Percentiles rank a stretch among this genome's conserved stretches.
Conservation (phyloP, 345 rosid genomes). For the Anacardium occidentale region DNA sequence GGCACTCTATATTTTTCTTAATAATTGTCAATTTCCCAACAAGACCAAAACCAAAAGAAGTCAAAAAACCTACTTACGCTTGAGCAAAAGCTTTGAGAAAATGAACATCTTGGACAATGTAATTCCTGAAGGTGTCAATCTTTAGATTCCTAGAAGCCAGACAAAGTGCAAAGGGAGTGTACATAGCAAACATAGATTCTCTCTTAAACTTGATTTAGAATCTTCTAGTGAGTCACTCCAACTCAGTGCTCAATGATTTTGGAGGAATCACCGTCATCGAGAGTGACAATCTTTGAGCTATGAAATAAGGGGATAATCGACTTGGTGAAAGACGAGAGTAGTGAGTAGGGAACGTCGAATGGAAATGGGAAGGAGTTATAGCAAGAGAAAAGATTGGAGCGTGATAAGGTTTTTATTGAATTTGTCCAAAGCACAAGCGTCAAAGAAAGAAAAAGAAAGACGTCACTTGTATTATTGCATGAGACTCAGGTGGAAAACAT, state of each 20-base stretch:
- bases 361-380: slow-evolving; percentile 21
- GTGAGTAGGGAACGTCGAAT: slow-evolving; percentile 22
- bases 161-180: slow-evolving; percentile 68
- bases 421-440: slow-evolving; percentile 40
- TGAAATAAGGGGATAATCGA: slow-evolving; percentile 11
- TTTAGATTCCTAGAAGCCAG: slow-evolving; percentile 81
- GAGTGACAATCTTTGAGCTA: slow-evolving; percentile 35
- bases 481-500: background rate
- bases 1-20: too few species aligned
- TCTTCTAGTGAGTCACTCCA: slow-evolving; percentile 57
- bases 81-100: slow-evolving; percentile 86
- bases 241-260: slow-evolving; percentile 19
- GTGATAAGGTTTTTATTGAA: slow-evolving; percentile 29
- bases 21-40: too few species aligned
- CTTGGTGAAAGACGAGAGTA: slow-evolving; percentile 16
- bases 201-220: slow-evolving; percentile 71
- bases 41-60: background rate
- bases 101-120: slow-evolving; percentile 75
- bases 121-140: slow-evolving; percentile 68
- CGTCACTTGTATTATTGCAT: too few species aligned
- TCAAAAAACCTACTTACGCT: slow-evolving; percentile 59
- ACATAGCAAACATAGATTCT: slow-evolving; percentile 64
- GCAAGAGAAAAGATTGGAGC: slow-evolving; percentile 17
- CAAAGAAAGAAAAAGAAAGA: background rate
- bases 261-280: slow-evolving; percentile 45